Evolutionary conservation across 306 rosid species (phyloP).

Genomic region (Prunus mume): DNA sequence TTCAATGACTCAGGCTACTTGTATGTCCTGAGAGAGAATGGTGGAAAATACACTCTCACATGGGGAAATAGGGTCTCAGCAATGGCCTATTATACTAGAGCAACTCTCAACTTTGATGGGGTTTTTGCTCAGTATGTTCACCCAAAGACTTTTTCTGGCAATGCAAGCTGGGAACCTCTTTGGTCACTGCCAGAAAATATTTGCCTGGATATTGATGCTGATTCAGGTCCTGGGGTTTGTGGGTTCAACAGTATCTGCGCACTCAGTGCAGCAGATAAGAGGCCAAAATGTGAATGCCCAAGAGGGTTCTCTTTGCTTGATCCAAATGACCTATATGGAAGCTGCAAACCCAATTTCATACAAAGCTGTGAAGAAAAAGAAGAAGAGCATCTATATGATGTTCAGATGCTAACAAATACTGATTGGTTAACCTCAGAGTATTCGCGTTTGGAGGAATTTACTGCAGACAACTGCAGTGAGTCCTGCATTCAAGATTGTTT

Average conservation of each 20-base stretch:
- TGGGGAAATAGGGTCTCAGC: background rate
- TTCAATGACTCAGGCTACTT: constrained; percentile 39
- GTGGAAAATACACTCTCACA: background rate
- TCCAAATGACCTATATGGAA: constrained; percentile 17
- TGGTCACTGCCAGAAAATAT: constrained; percentile 10
- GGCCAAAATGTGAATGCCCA: constrained; percentile 32
- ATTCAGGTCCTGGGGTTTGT: constrained; percentile 33
- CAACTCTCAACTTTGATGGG: constrained; percentile 53
- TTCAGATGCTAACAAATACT: constrained; percentile 4
- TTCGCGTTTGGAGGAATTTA: background rate
- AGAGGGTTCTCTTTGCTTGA: constrained; percentile 25
- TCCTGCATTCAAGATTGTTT: constrained; percentile 30
- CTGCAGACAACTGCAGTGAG: constrained; percentile 11
- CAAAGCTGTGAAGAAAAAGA: constrained; percentile 24
- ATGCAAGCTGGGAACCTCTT: constrained; percentile 5
- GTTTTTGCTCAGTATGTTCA: constrained; percentile 30
- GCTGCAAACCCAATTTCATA: constrained; percentile 20
- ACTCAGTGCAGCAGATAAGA: constrained; percentile 4
- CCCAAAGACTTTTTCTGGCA: constrained; percentile 24
- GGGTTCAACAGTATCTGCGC: constrained; percentile 48
- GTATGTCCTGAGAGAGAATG: constrained; percentile 31
- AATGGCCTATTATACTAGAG: constrained; percentile 28
- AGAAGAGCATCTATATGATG: background rate
- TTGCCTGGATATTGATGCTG: background rate
- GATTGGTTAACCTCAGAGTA: constrained; percentile 33